Conservation (phyloP, 1,284 basidiomycete genomes). For the Earliella scabrosa region DNA sequence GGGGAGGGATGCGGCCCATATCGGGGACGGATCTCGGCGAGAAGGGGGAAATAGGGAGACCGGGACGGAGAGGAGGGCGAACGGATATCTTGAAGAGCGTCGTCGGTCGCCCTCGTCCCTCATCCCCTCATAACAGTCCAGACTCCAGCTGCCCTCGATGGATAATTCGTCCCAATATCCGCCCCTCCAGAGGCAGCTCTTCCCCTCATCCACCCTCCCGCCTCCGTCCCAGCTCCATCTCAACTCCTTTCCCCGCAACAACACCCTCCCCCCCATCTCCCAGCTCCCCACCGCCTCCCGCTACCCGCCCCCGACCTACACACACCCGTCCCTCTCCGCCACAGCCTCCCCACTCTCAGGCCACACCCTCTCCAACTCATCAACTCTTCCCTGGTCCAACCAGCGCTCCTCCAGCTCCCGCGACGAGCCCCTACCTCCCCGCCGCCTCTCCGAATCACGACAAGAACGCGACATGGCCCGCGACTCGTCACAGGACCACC, state of each 20-base stretch:
- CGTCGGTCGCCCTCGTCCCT: conserved; percentile 13
- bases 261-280: conserved; percentile 42
- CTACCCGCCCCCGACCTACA: conserved; percentile 40
- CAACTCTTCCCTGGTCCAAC: conserved; percentile 37
- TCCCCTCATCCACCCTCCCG: conserved; percentile 44
- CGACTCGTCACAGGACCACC: conserved; percentile 27
- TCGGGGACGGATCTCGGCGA: conserved; percentile 16
- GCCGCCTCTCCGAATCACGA: conserved; percentile 31
- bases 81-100: conserved; percentile 13
- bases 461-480: conserved; percentile 30
- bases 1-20: conserved; percentile 1
- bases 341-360: conserved; percentile 36
- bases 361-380: conserved; percentile 30
- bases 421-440: conserved; percentile 37
- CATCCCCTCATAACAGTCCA: conserved; percentile 25
- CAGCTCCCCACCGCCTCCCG: conserved; percentile 31
- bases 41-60: conserved; percentile 2
- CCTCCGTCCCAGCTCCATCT: conserved; percentile 50
- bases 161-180: conserved; percentile 34
- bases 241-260: conserved; percentile 40
- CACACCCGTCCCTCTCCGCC: conserved; percentile 38
- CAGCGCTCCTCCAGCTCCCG: conserved; percentile 39
- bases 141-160: too few relatives aligned
- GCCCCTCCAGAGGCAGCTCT: conserved; percentile 32
- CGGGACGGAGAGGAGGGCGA: conserved; percentile 1